Base-by-base conservation (phyloP, 495 filamentous ascomycete genomes). In the Peziza echinospora region DNA sequence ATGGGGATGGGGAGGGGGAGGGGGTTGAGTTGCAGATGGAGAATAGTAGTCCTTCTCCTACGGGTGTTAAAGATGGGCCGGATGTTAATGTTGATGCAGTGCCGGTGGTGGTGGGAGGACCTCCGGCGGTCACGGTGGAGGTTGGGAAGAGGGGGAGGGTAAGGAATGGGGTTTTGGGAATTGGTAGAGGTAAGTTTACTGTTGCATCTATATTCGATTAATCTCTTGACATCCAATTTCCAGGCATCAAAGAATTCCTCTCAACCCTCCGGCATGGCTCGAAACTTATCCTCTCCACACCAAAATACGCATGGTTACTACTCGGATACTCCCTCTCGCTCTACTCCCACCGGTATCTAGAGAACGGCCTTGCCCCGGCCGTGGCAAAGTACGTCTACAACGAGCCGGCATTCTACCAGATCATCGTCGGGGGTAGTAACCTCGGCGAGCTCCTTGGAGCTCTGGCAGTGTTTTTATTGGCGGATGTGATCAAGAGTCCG, bases 391-490 rank as follows among this genome's bases (percentile, higher is more conserved):
- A 63, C 9, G 63, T 66, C 26, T 46, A 67, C 26, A 59, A 58
- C 0, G 57, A 65, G 24, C 55, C 63, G 0, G 62, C 66, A 9
- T 68, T 62, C 57, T 60, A 62, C 19, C 65, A 67, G 47, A 65
- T 67, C 42, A 64, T 66, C 26, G 62, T 67, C 34, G 65, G 66
- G 41, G 65, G 66, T 2, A 62, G 59, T 13, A 68, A 68, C 46
- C 46, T 66, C 5, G 66, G 66, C 13, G 65, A 68, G 45, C 56
- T 67, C 6, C 52, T 66, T 1, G 65, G 66, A 8, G 65, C 66
- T 1, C 41, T 65, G n/a, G 53, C 53, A 16, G 65, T 68, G 8
- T 58, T 65, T 43, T 53, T 68, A n/a, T 58, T 66, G 45, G 63
- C 60, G 11, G 62, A 64, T 30, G 43, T 55, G 11, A 53, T 67